These are phyloP conservation scores for Coniochaeta sp. DNA, from an alignment of 2,329 filamentous ascomycete species.

Conservation along the genomic window DNA sequence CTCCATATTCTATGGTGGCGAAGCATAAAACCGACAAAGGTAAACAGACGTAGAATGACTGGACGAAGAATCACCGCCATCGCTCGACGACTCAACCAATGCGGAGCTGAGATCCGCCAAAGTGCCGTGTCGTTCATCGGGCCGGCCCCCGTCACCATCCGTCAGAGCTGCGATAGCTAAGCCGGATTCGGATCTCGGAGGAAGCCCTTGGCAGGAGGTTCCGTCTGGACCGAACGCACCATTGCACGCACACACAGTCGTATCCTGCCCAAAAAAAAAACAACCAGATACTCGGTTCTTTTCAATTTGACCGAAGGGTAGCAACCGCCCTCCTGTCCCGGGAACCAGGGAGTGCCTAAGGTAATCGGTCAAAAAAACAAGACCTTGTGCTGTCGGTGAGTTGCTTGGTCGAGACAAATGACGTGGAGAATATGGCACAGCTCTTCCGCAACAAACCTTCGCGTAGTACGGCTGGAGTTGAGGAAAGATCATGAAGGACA, in stretches of 20 bases:
- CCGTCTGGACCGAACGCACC: not conserved
- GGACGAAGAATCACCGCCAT: not conserved
- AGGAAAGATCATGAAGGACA: too few species aligned
- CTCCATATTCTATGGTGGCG: not conserved
- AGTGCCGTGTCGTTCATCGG: not conserved
- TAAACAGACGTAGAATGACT: not conserved
- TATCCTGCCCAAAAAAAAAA: not conserved
- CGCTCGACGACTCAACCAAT: not conserved
- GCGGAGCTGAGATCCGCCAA: not conserved
- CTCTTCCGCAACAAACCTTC: not conserved
- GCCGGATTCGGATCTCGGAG: conserved; percentile 5
- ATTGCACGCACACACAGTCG: not conserved
- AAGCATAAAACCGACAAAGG: not conserved
- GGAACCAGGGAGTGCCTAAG: not conserved
- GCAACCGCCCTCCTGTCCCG: not conserved
- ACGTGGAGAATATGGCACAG: not conserved
- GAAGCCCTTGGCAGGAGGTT: not conserved
- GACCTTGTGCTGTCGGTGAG: too few species aligned
- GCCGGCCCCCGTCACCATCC: not conserved
- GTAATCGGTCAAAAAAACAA: too few species aligned
- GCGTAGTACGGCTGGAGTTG: too few species aligned
- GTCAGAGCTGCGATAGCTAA: not conserved
- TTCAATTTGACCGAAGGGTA: not conserved
- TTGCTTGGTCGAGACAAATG: not conserved
- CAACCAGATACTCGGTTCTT: not conserved